Base-by-base conservation (phyloP, 2,329 filamentous ascomycete genomes). In the Fusarium scirpi region DNA sequence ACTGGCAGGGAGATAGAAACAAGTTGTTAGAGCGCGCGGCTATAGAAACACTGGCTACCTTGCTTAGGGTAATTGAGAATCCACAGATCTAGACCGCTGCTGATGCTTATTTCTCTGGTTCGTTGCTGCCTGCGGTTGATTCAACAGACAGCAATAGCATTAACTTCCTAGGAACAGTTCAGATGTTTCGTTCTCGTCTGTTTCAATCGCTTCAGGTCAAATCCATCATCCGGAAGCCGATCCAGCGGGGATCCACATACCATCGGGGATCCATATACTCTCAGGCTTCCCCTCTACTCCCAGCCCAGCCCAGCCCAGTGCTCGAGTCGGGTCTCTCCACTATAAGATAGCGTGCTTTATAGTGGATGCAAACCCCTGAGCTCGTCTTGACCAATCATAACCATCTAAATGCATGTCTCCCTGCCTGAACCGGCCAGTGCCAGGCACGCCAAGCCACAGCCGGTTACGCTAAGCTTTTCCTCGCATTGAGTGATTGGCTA, bases 381-480 rank as follows among this genome's bases (percentile, higher is more conserved):
- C 18, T 27, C 13, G 2, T 24, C 10, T 27, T 32, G 18, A 18
- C 62, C 62, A 45, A 67, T 67, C 45, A 62, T 18, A 15, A 2
- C 9, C 5, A 5, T 20, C 15, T n/a, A 15, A 44, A n/a, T 5
- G 3, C 13, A 40, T 22, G 10, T 67, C 62, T 67, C 64, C 62
- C 62, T 66, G 49, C 64, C 62, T 67, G 62, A 67, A 62, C 43
- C 54, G 57, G 65, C 58, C 65, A 56, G 30, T 13, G 29, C 15
- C 41, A 69, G 54, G 64, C 44, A 65, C 65, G 65, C 66, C 62
- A 65, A 58, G 60, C 48, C 30, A 25, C 25, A 41, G 15, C 44
- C 25, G 40, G 49, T 30, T 51, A 25, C 64, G 64, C 65, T 67
- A 67, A 67, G 57, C 64, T 65, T 69, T 60, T 44, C 29, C 44